Evolutionary conservation across 1,284 basidiomycete genomes (phyloP).

Genomic region (Ustilago sp.): DNA sequence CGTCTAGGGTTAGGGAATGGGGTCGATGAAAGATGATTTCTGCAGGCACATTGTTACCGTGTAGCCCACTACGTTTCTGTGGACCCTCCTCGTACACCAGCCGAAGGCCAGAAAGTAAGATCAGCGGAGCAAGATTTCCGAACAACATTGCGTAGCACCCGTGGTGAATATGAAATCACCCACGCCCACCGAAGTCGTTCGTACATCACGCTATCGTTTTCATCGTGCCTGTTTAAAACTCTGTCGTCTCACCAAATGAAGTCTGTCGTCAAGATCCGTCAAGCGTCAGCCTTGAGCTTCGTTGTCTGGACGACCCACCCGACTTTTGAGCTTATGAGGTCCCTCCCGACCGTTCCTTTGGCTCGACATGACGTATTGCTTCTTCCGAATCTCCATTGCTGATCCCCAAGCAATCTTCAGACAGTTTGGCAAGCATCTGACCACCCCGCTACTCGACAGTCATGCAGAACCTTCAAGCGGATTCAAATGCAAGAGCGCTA

Average conservation of each 20-base stretch:
- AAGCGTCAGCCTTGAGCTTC: neutral
- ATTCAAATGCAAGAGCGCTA: neutral
- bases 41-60: neutral
- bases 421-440: neutral
- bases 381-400: neutral
- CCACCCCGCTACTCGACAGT: neutral
- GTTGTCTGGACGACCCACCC: neutral
- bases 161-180: neutral
- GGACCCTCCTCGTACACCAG: neutral
- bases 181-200: neutral
- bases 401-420: neutral
- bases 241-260: neutral
- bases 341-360: neutral
- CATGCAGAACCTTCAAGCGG: neutral
- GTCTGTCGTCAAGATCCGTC: neutral
- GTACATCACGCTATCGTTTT: neutral
- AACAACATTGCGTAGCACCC: neutral
- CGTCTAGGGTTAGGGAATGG: constrained; percentile 8
- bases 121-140: neutral
- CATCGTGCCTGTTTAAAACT: neutral
- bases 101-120: neutral
- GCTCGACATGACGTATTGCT: neutral
- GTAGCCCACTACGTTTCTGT: neutral
- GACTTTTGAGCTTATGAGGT: neutral
- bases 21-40: neutral